Evolutionary conservation across 176 grass and related monocot species (phyloP).

Genomic region (Aegilops tauschii): DNA sequence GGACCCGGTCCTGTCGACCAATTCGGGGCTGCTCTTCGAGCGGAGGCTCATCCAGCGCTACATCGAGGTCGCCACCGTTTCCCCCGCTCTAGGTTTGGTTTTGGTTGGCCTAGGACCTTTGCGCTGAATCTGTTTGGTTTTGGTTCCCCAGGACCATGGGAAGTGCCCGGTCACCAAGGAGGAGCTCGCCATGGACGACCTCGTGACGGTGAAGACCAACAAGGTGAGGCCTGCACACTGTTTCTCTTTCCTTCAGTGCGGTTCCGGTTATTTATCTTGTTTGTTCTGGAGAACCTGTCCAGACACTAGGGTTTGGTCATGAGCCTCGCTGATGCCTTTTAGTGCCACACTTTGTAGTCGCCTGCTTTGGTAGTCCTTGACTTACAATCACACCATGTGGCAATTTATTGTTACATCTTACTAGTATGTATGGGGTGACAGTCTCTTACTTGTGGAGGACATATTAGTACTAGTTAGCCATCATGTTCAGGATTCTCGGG

Average conservation of each 20-base stretch:
- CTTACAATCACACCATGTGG: not conserved
- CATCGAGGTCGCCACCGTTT: conserved; percentile 46
- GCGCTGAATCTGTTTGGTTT: conserved; percentile 8
- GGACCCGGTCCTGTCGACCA: conserved; percentile 91
- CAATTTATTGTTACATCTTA: not conserved
- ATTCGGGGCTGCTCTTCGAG: conserved; percentile 90
- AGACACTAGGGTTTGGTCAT: not conserved
- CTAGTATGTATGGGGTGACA: not conserved
- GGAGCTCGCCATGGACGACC: conserved; percentile 81
- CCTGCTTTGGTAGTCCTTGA: not conserved
- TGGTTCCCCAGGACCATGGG: conserved; percentile 58
- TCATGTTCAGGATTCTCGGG: not conserved
- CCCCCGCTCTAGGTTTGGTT: not conserved
- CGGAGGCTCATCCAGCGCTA: conserved; percentile 81
- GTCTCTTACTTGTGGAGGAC: not conserved
- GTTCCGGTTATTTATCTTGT: not conserved
- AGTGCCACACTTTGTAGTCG: not conserved
- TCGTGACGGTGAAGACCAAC: conserved; percentile 83
- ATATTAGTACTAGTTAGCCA: not conserved
- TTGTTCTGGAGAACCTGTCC: not conserved
- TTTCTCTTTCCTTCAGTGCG: not conserved
- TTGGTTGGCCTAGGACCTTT: not conserved
- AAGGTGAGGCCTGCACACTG: conserved; percentile 46
- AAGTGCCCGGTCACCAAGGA: conserved; percentile 93
- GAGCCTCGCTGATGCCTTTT: not conserved